Evolutionary conservation across 306 rosid species (phyloP), one percentile per base, ranked within the genome.

Genomic region (Dicorynia guianensis): DNA sequence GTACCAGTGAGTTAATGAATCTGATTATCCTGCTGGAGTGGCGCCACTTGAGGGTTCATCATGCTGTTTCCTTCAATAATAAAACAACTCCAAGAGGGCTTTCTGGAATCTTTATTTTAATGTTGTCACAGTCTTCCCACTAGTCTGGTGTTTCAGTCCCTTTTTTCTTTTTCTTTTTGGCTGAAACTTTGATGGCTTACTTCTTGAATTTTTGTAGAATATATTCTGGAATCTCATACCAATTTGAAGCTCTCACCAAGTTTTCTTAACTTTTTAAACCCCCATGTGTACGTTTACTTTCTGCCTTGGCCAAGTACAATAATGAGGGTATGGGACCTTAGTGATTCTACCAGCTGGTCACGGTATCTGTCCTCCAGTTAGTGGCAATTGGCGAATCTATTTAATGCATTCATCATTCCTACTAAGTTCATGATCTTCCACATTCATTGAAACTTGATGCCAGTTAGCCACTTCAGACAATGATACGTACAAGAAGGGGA

Each of bases 21-120:
- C 69, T 58, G 71, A 79, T 69, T 38, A 72, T 53, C 62, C 18
- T 46, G 69, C 18, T 46, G 69, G 63, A 60, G 74, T 74, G 78
- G 81, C 55, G 63, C 49, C 30, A 36, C 57, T 57, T 58, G 67
- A 76, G 72, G 76, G 70, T 71, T 78, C 76, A 46, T 77, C 72
- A 44, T 74, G 86, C 69, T 2, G 30, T 25, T 77, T 68, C 55
- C 69, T 63, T 62, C 76, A 69, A 58, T 53, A 61, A 68, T 76
- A 66, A 39, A 65, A 44, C 35, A 46, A 46, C 76, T 79, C 71
- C 52, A n/a, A 39, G 67, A 82, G 83, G 85, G 90, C 81, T 74
- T 81, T 83, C 63, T 78, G 69, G 90, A 90, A 85, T 85, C 86
- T 79, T 83, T 81, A 75, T 76, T 67, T 78, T 82, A 43, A 78